Conservation (phyloP, 495 filamentous ascomycete species). For the Penicillium paradoxum region DNA sequence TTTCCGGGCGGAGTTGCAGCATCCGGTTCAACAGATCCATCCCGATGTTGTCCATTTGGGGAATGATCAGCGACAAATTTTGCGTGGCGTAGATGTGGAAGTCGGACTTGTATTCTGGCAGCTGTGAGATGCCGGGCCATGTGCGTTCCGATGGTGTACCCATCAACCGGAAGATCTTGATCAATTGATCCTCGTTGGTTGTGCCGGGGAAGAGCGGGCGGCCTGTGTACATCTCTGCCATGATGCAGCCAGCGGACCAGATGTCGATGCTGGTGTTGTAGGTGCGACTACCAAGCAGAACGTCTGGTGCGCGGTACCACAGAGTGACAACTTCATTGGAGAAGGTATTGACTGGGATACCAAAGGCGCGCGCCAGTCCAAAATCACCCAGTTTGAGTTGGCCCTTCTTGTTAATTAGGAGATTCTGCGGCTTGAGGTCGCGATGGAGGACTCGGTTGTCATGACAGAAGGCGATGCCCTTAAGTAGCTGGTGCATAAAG, state of each 20-base stretch:
- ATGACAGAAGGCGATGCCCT: constrained; percentile 94
- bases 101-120: constrained; percentile 90
- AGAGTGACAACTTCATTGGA: constrained; percentile 96
- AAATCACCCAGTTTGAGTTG: constrained; percentile 94
- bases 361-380: constrained; percentile 86
- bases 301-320: constrained; percentile 94
- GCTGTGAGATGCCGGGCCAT: constrained; percentile 85
- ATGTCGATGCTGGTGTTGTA: constrained; percentile 99
- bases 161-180: constrained; percentile 97
- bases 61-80: constrained; percentile 76
- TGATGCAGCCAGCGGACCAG: constrained; percentile 96
- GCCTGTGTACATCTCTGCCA: constrained; percentile 97
- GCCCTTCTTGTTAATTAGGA: constrained; percentile 89
- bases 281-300: constrained; percentile 82
- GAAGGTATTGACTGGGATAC: constrained; percentile 97
- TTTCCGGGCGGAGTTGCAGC: constrained; percentile 89
- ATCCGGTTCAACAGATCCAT: constrained; percentile 82
- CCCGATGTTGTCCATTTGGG: constrained; percentile 80
- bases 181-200: constrained; percentile 91
- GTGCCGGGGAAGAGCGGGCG: constrained; percentile 91
- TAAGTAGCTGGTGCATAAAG: constrained; percentile 94
- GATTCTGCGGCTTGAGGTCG: constrained; percentile 94
- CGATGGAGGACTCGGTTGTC: constrained; percentile 92
- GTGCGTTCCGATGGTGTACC: constrained; percentile 87
- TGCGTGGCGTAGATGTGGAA: constrained; percentile 96